Percentiles rank a stretch among this genome's conserved stretches.
phyloP scores from a whole-genome alignment of 2,329 filamentous ascomycete species.

The Exophiala aquamarina region DNA sequence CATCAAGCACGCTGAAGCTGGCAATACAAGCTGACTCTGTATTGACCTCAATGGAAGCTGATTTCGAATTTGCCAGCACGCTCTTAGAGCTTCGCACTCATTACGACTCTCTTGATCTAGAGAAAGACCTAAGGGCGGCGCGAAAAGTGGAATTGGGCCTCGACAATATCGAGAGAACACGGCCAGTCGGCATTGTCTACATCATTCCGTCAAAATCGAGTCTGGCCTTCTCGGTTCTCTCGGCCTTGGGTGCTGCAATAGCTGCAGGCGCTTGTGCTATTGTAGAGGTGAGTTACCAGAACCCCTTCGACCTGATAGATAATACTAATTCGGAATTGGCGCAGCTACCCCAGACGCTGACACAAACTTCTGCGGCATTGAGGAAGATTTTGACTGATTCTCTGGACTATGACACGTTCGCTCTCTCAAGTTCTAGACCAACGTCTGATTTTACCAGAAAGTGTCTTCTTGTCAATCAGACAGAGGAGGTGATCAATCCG shows the following conservation, averaged over 20 bases:
- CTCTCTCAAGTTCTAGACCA: conserved; percentile 38
- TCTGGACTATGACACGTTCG: conserved; percentile 52
- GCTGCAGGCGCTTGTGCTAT: conserved; percentile 39
- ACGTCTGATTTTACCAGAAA: conserved; percentile 25
- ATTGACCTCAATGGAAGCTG: conserved; percentile 35
- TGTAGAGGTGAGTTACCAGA: conserved; percentile 31
- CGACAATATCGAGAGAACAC: conserved; percentile 3
- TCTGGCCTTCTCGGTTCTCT: conserved; percentile 35
- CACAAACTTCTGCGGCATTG: conserved; percentile 8
- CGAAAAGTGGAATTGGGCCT: conserved; percentile 4
- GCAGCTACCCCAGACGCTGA: conserved; percentile 12
- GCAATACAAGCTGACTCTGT: conserved; percentile 35
- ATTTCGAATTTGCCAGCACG: conserved; percentile 31
- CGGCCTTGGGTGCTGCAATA: conserved; percentile 36
- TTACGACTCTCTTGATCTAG: conserved; percentile 32
- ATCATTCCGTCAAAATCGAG: conserved; percentile 35
- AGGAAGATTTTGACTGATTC: conserved; percentile 38
- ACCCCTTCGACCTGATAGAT: conserved; percentile 28
- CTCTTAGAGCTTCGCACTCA: conserved; percentile 33
- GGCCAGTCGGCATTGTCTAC: conserved; percentile 26
- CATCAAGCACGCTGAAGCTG: conserved; percentile 32
- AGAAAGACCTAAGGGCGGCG: conserved; percentile 21
- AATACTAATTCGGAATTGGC: not conserved
- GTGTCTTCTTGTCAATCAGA: conserved; percentile 36
- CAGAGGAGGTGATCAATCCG: conserved; percentile 20